Evolutionary conservation across 352 stramenopile species (phyloP).

Genomic region (Globisporangium acanthophoron): DNA sequence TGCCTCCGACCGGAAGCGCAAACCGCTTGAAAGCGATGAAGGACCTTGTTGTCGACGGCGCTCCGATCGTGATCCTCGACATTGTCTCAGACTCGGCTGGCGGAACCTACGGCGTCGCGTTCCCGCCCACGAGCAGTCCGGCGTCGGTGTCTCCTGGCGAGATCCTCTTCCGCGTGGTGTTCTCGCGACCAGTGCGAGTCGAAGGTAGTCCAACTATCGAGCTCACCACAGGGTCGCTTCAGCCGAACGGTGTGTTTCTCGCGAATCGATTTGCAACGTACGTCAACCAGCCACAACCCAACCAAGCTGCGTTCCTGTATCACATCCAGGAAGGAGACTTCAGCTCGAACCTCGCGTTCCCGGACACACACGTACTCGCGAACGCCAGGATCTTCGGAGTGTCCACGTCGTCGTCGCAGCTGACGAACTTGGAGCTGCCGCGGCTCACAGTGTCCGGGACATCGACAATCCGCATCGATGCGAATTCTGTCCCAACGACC

Average conservation of each 20-base stretch:
- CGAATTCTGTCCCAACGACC: conserved; percentile 47
- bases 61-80: conserved; percentile 34
- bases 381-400: conserved; percentile 35
- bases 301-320: conserved; percentile 61
- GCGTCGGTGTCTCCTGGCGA: conserved; percentile 46
- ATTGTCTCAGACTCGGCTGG: conserved; percentile 35
- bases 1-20: conserved; percentile 23
- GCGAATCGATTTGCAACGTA: conserved; percentile 46
- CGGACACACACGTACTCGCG: conserved; percentile 30
- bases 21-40: conserved; percentile 28
- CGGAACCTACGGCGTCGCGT: conserved; percentile 60
- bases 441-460: conserved; percentile 26
- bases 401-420: conserved; percentile 34
- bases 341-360: conserved; percentile 53
- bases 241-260: conserved; percentile 31
- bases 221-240: conserved; percentile 51
- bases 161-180: conserved; percentile 63
- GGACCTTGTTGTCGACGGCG: conserved; percentile 40
- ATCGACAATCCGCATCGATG: conserved; percentile 37
- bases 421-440: conserved; percentile 27
- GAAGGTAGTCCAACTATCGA: conserved; percentile 39
- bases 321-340: conserved; percentile 46
- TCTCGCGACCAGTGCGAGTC: conserved; percentile 48
- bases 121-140: conserved; percentile 42
- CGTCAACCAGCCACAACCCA: conserved; percentile 32